Conservation (phyloP, 192 early-diverging fungal species). For the Backusella australiensis region DNA sequence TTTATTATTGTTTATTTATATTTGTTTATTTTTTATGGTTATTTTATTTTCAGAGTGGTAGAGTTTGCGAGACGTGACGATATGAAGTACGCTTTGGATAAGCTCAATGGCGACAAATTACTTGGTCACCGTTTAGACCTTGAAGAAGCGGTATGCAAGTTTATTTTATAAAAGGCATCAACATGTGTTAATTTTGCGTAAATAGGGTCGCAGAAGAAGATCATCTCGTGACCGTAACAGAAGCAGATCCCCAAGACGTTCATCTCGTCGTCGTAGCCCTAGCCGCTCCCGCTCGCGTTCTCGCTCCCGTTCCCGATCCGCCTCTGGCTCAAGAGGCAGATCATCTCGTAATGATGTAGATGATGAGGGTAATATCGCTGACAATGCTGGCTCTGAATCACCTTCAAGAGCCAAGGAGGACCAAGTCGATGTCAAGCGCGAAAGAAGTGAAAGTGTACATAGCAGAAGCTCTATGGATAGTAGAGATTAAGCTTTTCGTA, state of each 20-base stretch:
- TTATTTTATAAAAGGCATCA: background rate
- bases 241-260: slow-evolving; percentile 39
- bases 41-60: slow-evolving; percentile 65
- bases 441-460: background rate
- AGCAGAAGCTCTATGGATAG: background rate
- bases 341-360: slow-evolving; percentile 31
- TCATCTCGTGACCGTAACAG: slow-evolving; percentile 6
- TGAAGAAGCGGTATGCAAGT: slow-evolving; percentile 55
- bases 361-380: background rate
- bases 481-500: background rate
- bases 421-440: background rate
- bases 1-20: background rate
- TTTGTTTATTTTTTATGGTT: background rate
- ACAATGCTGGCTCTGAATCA: background rate
- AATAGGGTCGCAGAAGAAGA: slow-evolving; percentile 15
- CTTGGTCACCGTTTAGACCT: slow-evolving; percentile 65
- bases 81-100: slow-evolving; percentile 81
- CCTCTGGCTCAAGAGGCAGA: slow-evolving; percentile 35
- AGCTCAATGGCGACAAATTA: slow-evolving; percentile 75
- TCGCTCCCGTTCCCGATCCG: slow-evolving; percentile 31
- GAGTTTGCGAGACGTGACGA: slow-evolving; percentile 83
- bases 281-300: slow-evolving; percentile 41
- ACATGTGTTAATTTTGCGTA: background rate
- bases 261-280: slow-evolving; percentile 36
- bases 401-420: background rate